These are phyloP conservation scores for Nicotiana tomentosiformis DNA, from an alignment of 257 asterid species.

Conservation along the genomic window DNA sequence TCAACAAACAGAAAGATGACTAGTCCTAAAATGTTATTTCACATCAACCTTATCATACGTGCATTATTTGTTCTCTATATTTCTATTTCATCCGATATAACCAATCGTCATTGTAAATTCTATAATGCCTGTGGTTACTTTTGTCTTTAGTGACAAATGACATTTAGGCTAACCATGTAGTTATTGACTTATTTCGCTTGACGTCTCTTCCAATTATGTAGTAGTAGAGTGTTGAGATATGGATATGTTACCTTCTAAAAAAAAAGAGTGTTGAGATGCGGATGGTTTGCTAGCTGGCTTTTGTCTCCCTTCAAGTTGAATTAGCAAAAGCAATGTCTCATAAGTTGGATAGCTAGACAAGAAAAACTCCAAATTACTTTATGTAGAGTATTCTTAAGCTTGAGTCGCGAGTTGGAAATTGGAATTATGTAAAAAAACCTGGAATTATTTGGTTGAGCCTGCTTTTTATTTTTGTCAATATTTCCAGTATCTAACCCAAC, in stretches of 20 bases:
- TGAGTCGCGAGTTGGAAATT: neutral
- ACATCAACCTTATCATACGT: neutral
- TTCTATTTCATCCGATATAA: neutral
- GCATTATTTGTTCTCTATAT: neutral
- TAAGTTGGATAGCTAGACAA: neutral
- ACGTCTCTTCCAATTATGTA: neutral
- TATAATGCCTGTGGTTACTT: neutral
- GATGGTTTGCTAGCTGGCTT: neutral
- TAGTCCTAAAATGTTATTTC: slow-evolving; percentile 2
- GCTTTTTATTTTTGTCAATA: neutral
- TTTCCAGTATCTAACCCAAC: neutral
- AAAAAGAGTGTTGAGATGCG: neutral
- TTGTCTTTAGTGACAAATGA: neutral
- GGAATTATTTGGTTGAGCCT: neutral
- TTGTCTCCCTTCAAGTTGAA: neutral
- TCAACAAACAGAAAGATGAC: neutral
- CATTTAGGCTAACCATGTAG: neutral
- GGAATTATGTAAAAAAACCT: neutral
- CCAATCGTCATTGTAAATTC: neutral
- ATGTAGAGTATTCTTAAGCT: neutral
- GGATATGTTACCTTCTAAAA: too few relatives aligned
- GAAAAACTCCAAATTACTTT: neutral
- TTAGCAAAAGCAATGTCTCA: neutral
- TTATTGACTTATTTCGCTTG: neutral
- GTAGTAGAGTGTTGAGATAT: neutral